Conservation (phyloP, 2,329 filamentous ascomycete genomes). For the Diaporthe sp. region DNA sequence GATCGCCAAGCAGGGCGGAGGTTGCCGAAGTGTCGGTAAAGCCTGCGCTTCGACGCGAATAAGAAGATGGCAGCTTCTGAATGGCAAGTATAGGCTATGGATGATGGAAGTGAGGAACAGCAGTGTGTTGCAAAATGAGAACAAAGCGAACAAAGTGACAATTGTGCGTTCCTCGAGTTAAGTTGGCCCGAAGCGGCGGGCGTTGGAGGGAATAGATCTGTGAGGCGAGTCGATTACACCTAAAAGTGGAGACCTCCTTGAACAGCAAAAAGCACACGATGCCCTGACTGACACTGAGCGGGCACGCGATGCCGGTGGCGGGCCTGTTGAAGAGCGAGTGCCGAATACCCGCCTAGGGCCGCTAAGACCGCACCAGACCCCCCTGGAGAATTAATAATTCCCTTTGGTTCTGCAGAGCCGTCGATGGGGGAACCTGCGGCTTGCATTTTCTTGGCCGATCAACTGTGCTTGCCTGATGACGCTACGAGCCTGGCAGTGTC, state of each 20-base stretch:
- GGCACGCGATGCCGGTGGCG: slow-evolving; percentile 28
- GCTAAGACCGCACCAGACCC: slow-evolving; percentile 10
- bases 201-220: slow-evolving; percentile 1
- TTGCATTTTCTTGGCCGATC: slow-evolving; percentile 17
- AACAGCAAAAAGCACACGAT: slow-evolving; percentile 4
- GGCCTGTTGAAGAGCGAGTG: slow-evolving; percentile 14
- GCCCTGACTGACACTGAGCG: not conserved
- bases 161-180: not conserved
- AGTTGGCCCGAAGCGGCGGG: not conserved
- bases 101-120: not conserved
- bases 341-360: slow-evolving; percentile 17
- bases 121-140: not conserved
- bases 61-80: not conserved
- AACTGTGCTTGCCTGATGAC: slow-evolving; percentile 9
- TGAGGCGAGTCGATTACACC: slow-evolving; percentile 25
- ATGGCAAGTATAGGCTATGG: not conserved
- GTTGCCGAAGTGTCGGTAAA: slow-evolving; percentile 31
- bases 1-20: not conserved
- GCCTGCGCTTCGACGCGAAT: not conserved
- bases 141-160: slow-evolving; percentile 3
- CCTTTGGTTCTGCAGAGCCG: not conserved
- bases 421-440: slow-evolving; percentile 3
- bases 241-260: slow-evolving; percentile 27
- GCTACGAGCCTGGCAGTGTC: slow-evolving; percentile 13
- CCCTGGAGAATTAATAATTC: slow-evolving; percentile 20